Conservation (phyloP, 2,329 filamentous ascomycete species). For the Triangularia setosa region DNA sequence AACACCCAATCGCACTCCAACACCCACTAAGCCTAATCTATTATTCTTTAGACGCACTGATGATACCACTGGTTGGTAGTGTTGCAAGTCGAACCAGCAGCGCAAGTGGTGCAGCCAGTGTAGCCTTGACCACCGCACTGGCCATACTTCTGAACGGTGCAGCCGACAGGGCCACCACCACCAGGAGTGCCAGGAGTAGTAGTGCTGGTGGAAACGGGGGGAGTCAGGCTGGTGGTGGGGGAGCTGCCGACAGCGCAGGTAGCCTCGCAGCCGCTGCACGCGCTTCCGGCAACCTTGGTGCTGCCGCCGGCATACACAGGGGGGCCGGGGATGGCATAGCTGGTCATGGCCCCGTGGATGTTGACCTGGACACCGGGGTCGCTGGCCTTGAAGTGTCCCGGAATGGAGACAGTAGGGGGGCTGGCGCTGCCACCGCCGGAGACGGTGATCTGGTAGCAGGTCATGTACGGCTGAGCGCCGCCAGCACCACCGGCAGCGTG, state of each 20-base stretch:
- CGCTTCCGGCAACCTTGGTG: conserved; percentile 38
- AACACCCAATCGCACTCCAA: conserved; percentile 18
- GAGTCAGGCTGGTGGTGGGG: conserved; percentile 10
- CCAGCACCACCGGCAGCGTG: conserved; percentile 37
- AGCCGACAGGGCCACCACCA: conserved; percentile 26
- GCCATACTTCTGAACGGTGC: conserved; percentile 33
- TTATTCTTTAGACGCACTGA: conserved; percentile 36
- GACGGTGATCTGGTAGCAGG: conserved; percentile 35
- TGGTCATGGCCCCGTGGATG: conserved; percentile 40
- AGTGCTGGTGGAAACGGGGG: conserved; percentile 7
- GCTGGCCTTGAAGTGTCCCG: conserved; percentile 40
- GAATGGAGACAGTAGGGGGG: conserved; percentile 36
- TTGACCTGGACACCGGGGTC: conserved; percentile 47
- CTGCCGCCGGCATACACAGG: conserved; percentile 39
- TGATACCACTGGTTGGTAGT: conserved; percentile 38
- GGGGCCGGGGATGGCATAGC: conserved; percentile 43
- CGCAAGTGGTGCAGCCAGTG: conserved; percentile 40
- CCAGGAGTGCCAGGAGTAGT: background rate
- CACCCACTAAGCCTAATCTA: background rate
- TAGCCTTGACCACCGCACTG: conserved; percentile 41
- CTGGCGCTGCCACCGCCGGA: conserved; percentile 28
- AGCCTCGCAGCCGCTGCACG: conserved; percentile 38
- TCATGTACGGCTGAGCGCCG: conserved; percentile 39
- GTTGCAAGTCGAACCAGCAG: conserved; percentile 36
- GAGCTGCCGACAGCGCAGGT: conserved; percentile 36